phyloP scores from a whole-genome alignment of 2,329 filamentous ascomycete genomes.

The Neofusicoccum sp. region DNA sequence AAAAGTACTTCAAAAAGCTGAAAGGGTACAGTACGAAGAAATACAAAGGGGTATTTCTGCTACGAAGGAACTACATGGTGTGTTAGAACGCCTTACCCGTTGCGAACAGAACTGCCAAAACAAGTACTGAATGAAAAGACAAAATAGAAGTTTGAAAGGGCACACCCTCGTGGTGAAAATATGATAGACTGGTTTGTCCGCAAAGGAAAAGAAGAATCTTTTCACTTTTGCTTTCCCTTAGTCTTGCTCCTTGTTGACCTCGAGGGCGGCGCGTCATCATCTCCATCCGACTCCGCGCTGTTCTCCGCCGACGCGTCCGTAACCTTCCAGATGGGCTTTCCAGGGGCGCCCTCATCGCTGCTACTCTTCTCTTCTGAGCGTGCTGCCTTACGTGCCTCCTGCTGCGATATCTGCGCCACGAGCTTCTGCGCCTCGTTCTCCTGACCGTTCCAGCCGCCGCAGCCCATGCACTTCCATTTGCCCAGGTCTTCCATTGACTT shows the following conservation, averaged over 20 bases:
- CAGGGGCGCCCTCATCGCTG: not conserved
- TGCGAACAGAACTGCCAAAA: not conserved
- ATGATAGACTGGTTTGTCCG: not conserved
- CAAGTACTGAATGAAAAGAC: not conserved
- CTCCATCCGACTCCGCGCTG: slow-evolving; percentile 25
- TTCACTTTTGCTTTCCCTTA: slow-evolving; percentile 40
- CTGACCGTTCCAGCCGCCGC: slow-evolving; percentile 78
- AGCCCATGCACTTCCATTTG: slow-evolving; percentile 86
- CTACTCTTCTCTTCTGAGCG: not conserved
- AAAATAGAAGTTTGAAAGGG: not conserved
- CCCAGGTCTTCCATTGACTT: slow-evolving; percentile 78
- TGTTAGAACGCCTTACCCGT: slow-evolving; percentile 11
- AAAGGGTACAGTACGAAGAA: not conserved
- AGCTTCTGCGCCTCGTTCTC: slow-evolving; percentile 76
- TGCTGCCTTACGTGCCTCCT: not conserved
- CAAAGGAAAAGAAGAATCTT: not conserved
- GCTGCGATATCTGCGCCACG: slow-evolving; percentile 40
- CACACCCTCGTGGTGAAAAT: not conserved
- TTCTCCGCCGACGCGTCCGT: slow-evolving; percentile 14
- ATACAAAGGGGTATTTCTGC: slow-evolving; percentile 17
- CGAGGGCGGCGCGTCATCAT: slow-evolving; percentile 35
- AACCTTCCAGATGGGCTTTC: slow-evolving; percentile 8
- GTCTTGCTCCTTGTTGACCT: slow-evolving; percentile 46
- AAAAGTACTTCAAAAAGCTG: not conserved
- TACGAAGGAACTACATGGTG: not conserved